Evolutionary conservation across 441 rosid genomes (phyloP).

Genomic region (Viola pubescens): DNA sequence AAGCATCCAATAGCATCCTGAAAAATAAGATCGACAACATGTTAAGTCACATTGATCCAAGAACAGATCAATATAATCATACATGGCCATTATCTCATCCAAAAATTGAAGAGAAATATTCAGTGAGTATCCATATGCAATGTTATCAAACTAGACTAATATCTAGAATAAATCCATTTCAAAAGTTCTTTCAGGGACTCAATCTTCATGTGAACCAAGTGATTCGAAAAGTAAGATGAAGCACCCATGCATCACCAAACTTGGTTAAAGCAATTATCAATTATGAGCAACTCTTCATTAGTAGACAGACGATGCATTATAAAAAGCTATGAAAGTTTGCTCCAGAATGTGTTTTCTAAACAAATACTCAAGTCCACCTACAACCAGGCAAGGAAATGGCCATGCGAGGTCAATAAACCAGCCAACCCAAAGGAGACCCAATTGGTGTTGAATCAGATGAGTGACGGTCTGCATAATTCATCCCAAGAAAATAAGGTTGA

Average conservation of each 20-base stretch:
- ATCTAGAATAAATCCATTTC: background rate
- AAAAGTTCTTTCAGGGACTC: background rate
- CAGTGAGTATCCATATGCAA: background rate
- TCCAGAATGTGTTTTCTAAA: no score
- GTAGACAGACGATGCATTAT: background rate
- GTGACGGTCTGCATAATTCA: no score
- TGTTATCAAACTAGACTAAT: background rate
- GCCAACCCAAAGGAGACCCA: conserved; percentile 3
- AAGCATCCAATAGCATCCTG: conserved; percentile 82
- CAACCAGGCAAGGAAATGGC: background rate
- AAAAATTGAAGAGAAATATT: background rate
- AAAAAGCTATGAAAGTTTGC: background rate
- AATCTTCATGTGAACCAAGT: background rate
- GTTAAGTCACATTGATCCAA: background rate
- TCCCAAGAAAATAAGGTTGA: no score
- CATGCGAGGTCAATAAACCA: background rate
- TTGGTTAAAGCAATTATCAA: background rate
- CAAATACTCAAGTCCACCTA: background rate
- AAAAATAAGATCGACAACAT: conserved; percentile 15
- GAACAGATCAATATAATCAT: background rate
- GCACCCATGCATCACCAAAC: background rate
- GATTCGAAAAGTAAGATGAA: background rate
- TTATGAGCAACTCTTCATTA: background rate
- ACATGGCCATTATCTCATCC: background rate
- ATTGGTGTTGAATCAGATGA: background rate